Percentiles rank a stretch among this genome's conserved stretches.
phyloP scores from a whole-genome alignment of 352 stramenopile species.

The Achlya hypogyna region DNA sequence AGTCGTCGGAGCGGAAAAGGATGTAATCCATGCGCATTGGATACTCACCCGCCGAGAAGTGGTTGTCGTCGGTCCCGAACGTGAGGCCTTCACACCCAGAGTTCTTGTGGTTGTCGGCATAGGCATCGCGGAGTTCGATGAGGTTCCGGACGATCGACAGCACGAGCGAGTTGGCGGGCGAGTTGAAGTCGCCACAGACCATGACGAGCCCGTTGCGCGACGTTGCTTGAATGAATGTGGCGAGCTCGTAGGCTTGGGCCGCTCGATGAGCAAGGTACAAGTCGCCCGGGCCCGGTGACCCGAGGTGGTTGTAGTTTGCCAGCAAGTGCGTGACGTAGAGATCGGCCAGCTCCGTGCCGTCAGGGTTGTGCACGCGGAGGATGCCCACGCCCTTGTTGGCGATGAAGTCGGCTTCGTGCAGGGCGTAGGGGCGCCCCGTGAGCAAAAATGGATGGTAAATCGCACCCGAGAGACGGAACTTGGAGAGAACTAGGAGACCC shows the following conservation, averaged over 20 bases:
- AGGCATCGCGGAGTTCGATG: conserved; percentile 49
- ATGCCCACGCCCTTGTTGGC: conserved; percentile 70
- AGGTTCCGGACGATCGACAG: conserved; percentile 47
- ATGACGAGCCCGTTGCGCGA: conserved; percentile 42
- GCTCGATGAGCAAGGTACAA: conserved; percentile 55
- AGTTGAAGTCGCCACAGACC: conserved; percentile 78
- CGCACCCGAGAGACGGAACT: conserved; percentile 46
- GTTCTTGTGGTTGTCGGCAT: conserved; percentile 54
- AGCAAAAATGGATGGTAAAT: conserved; percentile 72
- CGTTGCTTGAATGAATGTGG: conserved; percentile 56
- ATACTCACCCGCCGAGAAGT: conserved; percentile 68
- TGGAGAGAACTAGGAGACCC: conserved; percentile 63
- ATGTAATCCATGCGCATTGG: conserved; percentile 83
- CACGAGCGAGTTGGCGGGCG: conserved; percentile 60
- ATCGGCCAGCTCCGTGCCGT: conserved; percentile 39
- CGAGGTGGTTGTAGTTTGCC: conserved; percentile 71
- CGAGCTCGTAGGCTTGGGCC: conserved; percentile 63
- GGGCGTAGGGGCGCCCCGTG: conserved; percentile 60
- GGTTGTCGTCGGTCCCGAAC: conserved; percentile 71
- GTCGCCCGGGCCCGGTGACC: conserved; percentile 52
- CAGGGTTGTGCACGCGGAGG: conserved; percentile 47
- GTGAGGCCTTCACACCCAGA: conserved; percentile 38
- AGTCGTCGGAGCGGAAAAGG: conserved; percentile 32
- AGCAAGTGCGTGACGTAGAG: conserved; percentile 72
- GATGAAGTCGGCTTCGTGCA: conserved; percentile 73